Base-by-base conservation (phyloP, 2,329 filamentous ascomycete species). In the Cercospora beticola region DNA sequence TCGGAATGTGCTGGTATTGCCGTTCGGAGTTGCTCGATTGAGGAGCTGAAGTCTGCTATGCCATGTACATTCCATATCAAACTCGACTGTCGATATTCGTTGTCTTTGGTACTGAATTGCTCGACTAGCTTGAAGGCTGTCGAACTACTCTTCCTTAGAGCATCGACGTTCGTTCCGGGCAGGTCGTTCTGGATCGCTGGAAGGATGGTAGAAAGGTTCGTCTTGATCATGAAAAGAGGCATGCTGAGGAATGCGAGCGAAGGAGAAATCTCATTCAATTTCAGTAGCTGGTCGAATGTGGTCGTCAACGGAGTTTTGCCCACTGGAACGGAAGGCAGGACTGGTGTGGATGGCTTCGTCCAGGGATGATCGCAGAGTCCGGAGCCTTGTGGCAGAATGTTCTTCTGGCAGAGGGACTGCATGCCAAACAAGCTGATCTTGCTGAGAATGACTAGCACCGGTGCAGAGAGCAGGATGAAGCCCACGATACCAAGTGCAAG, bases 231-330 rank as follows among this genome's bases (percentile, higher is more conserved):
- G 43, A 56, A 57, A 46, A 69, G 67, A 5, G 68, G 65, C 23
- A 70, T 52, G 12, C 63, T 63, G 26, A 71, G 18, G 21, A 68
- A 68, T 9, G 66, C 62, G 26, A 71, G 66, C 6, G 65, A 64
- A 8, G 59, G 36, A 8, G 63, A 62, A 4, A 67, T 58, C 9
- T 59, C 28, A 10, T 63, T 68, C 57, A 71, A 60, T n/a, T 61
- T 54, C 28, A 21, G 21, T 2, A 70, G 43, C 58, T 68, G 54
- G 7, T 65, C 12, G 4, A 70, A 28, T 16, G 57, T 52, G 6
- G 62, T 60, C 21, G 66, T 62, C 62, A 68, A 28, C 0, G 66
- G 66, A 30, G 66, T 68, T 7, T 31, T 65, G 26, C 40, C 57
- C 1, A 23, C n/a, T n/a, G 23, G 21, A 21, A 61, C 9, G 30